A percentile compares a stretch with the other conserved stretches of the same genome.
phyloP scores from a whole-genome alignment of 1,284 basidiomycete species.

The Taiwanofungus camphoratus region DNA sequence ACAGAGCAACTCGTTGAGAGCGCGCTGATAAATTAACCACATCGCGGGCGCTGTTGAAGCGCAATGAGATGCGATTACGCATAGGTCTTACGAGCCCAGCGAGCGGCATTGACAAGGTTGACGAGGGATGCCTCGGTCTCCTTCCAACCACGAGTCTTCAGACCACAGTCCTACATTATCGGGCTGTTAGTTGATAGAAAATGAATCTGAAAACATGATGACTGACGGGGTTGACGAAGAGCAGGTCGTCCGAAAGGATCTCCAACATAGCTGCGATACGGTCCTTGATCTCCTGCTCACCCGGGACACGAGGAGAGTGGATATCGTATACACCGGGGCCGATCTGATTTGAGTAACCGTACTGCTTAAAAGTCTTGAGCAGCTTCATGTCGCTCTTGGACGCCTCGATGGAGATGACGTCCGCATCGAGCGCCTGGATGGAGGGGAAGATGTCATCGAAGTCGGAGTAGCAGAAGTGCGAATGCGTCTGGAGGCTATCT shows the following conservation, averaged over 20 bases:
- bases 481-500: conserved; percentile 92
- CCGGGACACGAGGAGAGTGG: conserved; percentile 98
- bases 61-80: conserved; percentile 56
- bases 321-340: conserved; percentile 99
- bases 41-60: conserved; percentile 86
- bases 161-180: conserved; percentile 63
- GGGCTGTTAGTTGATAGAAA: conserved; percentile 9
- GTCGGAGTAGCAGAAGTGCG: conserved; percentile 97
- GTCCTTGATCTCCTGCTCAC: conserved; percentile 91
- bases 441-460: conserved; percentile 98
- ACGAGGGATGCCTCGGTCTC: conserved; percentile 88
- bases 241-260: conserved; percentile 73
- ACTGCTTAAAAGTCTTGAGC: conserved; percentile 90
- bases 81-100: conserved; percentile 82
- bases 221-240: conserved; percentile 92
- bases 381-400: conserved; percentile 99
- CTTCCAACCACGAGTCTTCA: conserved; percentile 95
- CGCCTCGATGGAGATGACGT: conserved; percentile 99
- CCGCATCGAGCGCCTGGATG: conserved; percentile 96
- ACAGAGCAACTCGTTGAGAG: conserved; percentile 28
- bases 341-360: conserved; percentile 97
- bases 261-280: conserved; percentile 83
- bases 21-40: conserved; percentile 40
- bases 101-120: conserved; percentile 88
- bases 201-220: conserved; percentile 18